These are phyloP conservation scores for Poronia punctata DNA, from an alignment of 495 filamentous ascomycete species.

Conservation along the genomic window DNA sequence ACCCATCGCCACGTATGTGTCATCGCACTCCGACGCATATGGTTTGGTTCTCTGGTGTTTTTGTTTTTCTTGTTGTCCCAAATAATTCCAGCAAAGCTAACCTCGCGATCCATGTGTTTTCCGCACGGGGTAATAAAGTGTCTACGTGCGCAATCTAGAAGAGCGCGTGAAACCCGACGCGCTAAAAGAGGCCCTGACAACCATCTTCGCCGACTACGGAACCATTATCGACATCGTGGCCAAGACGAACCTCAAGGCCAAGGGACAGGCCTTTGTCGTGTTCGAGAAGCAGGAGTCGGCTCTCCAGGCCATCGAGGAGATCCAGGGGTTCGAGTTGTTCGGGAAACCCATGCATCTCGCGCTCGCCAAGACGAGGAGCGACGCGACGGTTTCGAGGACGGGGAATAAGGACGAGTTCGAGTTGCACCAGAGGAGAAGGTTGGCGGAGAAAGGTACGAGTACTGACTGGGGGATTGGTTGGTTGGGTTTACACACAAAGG, in stretches of 20 bases:
- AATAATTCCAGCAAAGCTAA: no score
- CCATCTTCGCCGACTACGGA: constrained; percentile 88
- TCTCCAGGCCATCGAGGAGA: constrained; percentile 72
- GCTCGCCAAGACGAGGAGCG: constrained; percentile 77
- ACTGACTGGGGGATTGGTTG: not conserved
- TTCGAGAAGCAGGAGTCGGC: constrained; percentile 76
- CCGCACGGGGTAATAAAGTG: constrained; percentile 26
- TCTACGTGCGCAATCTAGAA: constrained; percentile 84
- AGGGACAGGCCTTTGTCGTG: constrained; percentile 95
- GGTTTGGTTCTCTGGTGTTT: constrained; percentile 22
- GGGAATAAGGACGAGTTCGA: constrained; percentile 80
- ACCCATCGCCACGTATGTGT: constrained; percentile 55
- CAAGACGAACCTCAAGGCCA: constrained; percentile 85
- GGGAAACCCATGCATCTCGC: constrained; percentile 87
- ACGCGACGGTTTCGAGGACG: constrained; percentile 71
- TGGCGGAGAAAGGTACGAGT: constrained; percentile 81
- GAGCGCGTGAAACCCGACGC: constrained; percentile 80
- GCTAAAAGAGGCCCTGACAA: constrained; percentile 64
- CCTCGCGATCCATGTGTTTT: constrained; percentile 19
- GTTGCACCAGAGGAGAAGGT: constrained; percentile 71
- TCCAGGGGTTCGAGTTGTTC: constrained; percentile 92
- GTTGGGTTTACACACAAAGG: not conserved
- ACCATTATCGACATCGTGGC: constrained; percentile 85
- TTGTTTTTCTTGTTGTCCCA: constrained; percentile 1
- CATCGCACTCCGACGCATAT: constrained; percentile 59